A percentile compares a stretch with the other conserved stretches of the same genome.
Evolutionary conservation across 805 yeast genomes (phyloP).

Genomic region (Candida maris): DNA sequence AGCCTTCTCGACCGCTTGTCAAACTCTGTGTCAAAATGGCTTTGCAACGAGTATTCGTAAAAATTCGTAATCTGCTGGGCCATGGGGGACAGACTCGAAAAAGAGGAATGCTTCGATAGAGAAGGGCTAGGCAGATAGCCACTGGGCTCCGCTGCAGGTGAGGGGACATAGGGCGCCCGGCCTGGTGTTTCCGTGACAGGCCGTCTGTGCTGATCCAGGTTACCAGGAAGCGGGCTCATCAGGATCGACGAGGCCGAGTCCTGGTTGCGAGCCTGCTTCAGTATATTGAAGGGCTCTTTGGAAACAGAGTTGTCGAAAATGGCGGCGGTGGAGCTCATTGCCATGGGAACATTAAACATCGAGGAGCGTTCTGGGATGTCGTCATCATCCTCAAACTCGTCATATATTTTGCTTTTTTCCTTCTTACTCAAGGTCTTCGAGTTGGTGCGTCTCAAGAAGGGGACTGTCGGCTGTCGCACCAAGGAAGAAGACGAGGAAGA

Average conservation of each 20-base stretch:
- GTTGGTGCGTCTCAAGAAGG: constrained; percentile 6
- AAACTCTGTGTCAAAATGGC: constrained; percentile 35
- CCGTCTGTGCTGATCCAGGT: constrained; percentile 4
- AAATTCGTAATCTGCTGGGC: constrained; percentile 40
- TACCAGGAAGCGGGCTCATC: constrained; percentile 51
- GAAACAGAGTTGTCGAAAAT: constrained; percentile 21
- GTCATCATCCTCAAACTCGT: constrained; percentile 32
- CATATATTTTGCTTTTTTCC: constrained; percentile 29
- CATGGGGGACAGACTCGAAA: constrained; percentile 29
- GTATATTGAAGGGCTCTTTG: constrained; percentile 18
- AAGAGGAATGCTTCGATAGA: constrained; percentile 27
- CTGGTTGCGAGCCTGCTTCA: constrained; percentile 25
- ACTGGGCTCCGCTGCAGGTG: not conserved
- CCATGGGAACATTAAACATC: constrained; percentile 53
- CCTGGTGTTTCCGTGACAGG: constrained; percentile 2
- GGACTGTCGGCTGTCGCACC: constrained; percentile 5
- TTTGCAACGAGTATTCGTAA: constrained; percentile 37
- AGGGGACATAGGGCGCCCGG: not conserved
- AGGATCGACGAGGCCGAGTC: constrained; percentile 34
- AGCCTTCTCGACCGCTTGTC: constrained; percentile 33
- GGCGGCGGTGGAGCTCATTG: constrained; percentile 33
- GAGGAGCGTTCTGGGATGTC: constrained; percentile 38
- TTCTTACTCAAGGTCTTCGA: constrained; percentile 19
- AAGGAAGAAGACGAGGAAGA: constrained; percentile 10
- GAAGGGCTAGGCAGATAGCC: constrained; percentile 18